Evolutionary conservation across 225 moss, liverwort and hornwort genomes (phyloP).

Genomic region (Lunularia cruciata): DNA sequence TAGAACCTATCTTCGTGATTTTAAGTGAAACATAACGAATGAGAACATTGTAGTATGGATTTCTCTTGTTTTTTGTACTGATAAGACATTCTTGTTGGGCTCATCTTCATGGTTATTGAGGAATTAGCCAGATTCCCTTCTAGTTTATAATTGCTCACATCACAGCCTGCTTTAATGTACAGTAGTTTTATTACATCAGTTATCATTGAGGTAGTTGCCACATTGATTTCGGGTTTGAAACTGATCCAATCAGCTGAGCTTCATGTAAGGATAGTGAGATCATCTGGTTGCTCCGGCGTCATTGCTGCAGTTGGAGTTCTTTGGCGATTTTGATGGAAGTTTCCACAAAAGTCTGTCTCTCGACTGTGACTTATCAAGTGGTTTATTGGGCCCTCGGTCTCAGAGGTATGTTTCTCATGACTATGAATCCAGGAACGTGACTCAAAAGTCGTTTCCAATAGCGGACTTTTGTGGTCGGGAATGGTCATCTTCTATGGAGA

Average conservation of each 20-base stretch:
- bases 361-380: conserved; percentile 55
- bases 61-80: too few species aligned
- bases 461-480: neutral
- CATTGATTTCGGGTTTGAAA: neutral
- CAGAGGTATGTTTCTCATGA: conserved; percentile 44
- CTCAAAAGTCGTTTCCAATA: neutral
- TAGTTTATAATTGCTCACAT: too few species aligned
- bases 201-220: too few species aligned
- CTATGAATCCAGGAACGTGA: neutral
- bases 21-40: too few species aligned
- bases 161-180: too few species aligned
- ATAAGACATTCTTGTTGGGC: too few species aligned
- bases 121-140: too few species aligned
- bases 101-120: too few species aligned
- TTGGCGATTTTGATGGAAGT: conserved; percentile 77
- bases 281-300: too few species aligned
- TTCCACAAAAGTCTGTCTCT: conserved; percentile 77
- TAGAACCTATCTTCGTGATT: too few species aligned
- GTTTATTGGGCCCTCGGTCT: conserved; percentile 81
- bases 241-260: neutral
- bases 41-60: too few species aligned
- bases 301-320: conserved; percentile 70
- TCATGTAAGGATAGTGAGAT: neutral
- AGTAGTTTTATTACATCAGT: too few species aligned
- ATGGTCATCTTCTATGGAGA: neutral